Percentiles rank a stretch among this genome's conserved stretches.
These are phyloP conservation scores for Diphasiastrum complanatum DNA, from an alignment of 83 land plant species.

Conservation along the genomic window DNA sequence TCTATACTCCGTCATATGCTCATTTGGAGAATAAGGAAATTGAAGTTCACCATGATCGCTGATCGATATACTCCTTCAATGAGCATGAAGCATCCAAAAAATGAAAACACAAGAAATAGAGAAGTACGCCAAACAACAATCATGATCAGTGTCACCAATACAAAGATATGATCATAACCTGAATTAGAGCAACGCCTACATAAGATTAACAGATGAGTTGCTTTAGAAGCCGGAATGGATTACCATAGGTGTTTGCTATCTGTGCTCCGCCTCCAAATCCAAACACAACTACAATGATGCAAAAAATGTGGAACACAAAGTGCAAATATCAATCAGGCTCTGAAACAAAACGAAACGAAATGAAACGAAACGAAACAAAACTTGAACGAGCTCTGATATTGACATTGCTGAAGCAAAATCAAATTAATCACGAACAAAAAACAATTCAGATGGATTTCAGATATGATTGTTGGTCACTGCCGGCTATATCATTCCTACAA, in stretches of 20 bases:
- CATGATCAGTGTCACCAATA: background rate
- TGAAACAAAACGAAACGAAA: no score
- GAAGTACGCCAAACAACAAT: background rate
- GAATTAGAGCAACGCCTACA: conserved; percentile 2
- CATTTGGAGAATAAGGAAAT: no score
- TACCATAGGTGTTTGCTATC: conserved; percentile 38
- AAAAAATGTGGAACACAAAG: no score
- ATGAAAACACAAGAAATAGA: background rate
- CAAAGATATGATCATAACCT: background rate
- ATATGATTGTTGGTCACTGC: no score
- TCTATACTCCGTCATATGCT: no score
- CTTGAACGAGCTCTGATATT: no score
- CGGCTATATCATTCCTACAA: no score
- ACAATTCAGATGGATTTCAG: no score
- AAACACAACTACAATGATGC: conserved; percentile 12
- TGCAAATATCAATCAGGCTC: no score
- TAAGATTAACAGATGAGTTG: background rate
- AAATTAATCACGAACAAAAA: no score
- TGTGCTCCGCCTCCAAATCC: conserved; percentile 26
- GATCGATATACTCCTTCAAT: background rate
- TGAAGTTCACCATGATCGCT: background rate
- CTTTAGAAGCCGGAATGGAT: background rate
- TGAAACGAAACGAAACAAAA: no score
- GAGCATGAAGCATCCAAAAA: background rate
- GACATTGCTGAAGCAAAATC: no score